Evolutionary conservation across 2,329 filamentous ascomycete species (phyloP).

Genomic region (Passalora sequoiae): DNA sequence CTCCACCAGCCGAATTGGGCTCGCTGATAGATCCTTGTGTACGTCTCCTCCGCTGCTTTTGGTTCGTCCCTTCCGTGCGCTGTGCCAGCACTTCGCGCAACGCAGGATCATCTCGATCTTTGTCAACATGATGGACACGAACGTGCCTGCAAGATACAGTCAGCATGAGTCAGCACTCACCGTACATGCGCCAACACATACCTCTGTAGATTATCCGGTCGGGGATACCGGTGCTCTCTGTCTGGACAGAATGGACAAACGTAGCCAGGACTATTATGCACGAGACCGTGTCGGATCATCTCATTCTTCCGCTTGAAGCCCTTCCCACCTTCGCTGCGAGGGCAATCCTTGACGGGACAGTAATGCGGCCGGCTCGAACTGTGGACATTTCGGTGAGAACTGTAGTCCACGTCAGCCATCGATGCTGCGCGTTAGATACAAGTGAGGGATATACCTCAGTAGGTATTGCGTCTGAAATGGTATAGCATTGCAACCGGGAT

Average conservation of each 20-base stretch:
- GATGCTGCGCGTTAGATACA: too few relatives aligned
- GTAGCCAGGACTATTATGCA: constrained; percentile 91
- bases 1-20: too few relatives aligned
- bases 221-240: constrained; percentile 86
- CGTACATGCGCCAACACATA: too few relatives aligned
- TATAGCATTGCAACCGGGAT: constrained; percentile 61
- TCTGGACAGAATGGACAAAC: constrained; percentile 95
- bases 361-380: constrained; percentile 60
- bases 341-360: constrained; percentile 55
- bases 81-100: constrained; percentile 81
- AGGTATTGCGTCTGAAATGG: constrained; percentile 75
- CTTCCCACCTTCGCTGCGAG: constrained; percentile 56
- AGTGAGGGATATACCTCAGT: constrained; percentile 53
- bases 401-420: constrained; percentile 21
- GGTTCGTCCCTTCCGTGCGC: constrained; percentile 70
- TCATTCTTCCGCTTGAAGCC: constrained; percentile 67
- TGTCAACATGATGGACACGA: constrained; percentile 83
- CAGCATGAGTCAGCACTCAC: too few relatives aligned
- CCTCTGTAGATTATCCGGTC: constrained; percentile 94
- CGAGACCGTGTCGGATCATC: constrained; percentile 73
- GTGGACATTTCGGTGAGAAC: constrained; percentile 68
- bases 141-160: constrained; percentile 85
- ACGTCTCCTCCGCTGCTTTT: constrained; percentile 70
- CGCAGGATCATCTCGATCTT: constrained; percentile 76
- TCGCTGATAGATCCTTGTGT: constrained; percentile 14